phyloP scores from a whole-genome alignment of 192 early-diverging fungal genomes.

The Backusella sp. region DNA sequence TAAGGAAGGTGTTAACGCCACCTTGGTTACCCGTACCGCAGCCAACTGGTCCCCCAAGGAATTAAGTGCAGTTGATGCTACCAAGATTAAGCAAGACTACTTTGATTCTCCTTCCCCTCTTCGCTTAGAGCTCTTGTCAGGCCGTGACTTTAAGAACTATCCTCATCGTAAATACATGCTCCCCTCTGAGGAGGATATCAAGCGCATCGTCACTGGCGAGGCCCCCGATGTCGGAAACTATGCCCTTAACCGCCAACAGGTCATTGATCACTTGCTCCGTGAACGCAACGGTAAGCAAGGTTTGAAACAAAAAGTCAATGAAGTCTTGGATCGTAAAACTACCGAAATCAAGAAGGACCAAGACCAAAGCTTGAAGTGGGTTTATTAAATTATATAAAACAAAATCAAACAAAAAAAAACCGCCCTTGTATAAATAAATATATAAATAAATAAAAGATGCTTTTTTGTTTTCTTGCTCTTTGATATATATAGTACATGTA shows the following conservation, averaged over 20 bases:
- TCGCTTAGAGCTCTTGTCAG: slow-evolving; percentile 40
- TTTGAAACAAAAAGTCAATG: slow-evolving; percentile 61
- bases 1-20: slow-evolving; percentile 81
- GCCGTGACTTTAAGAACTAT: slow-evolving; percentile 47
- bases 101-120: slow-evolving; percentile 42
- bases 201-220: slow-evolving; percentile 61
- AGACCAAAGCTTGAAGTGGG: slow-evolving; percentile 33
- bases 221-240: slow-evolving; percentile 60
- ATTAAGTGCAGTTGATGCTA: slow-evolving; percentile 49
- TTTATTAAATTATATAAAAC: slow-evolving; percentile 23
- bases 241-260: slow-evolving; percentile 51
- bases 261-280: slow-evolving; percentile 60
- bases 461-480: background rate
- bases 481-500: background rate
- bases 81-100: slow-evolving; percentile 53
- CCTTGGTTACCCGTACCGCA: slow-evolving; percentile 67
- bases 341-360: slow-evolving; percentile 17
- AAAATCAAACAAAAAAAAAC: background rate
- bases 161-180: slow-evolving; percentile 61
- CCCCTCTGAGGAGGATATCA: slow-evolving; percentile 67
- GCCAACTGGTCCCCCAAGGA: slow-evolving; percentile 76
- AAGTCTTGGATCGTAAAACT: slow-evolving; percentile 58
- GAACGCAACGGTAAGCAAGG: slow-evolving; percentile 66
- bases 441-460: background rate
- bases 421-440: background rate